Percentiles rank a stretch among this genome's conserved stretches.
phyloP scores from a whole-genome alignment of 176 grass and related monocot genomes.

The Oryza australiensis region DNA sequence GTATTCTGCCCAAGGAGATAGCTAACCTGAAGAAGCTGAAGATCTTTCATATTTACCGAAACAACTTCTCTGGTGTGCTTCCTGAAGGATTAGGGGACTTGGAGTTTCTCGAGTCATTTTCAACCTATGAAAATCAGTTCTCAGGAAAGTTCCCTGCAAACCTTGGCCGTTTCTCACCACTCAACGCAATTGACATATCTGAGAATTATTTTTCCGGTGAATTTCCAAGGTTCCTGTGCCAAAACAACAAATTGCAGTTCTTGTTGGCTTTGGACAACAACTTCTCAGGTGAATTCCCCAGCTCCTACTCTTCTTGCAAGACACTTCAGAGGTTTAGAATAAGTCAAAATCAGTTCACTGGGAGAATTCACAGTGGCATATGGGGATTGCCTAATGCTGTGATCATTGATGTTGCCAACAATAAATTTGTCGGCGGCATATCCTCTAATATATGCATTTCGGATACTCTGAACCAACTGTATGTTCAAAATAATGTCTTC shows the following conservation, averaged over 20 bases:
- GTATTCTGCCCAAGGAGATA: conserved; percentile 62
- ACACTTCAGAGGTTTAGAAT: conserved; percentile 86
- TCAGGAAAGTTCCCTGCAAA: conserved; percentile 75
- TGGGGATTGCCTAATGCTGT: conserved; percentile 88
- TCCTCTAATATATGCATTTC: conserved; percentile 78
- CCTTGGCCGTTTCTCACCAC: conserved; percentile 69
- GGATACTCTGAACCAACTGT: conserved; percentile 67
- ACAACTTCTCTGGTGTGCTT: conserved; percentile 81
- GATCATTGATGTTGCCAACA: conserved; percentile 87
- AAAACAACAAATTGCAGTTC: conserved; percentile 72
- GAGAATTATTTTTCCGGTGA: conserved; percentile 86
- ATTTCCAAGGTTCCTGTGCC: conserved; percentile 80
- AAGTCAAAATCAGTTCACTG: conserved; percentile 75
- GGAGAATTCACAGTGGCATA: conserved; percentile 52
- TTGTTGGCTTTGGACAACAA: conserved; percentile 87
- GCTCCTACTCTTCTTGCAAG: conserved; percentile 78
- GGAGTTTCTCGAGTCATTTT: conserved; percentile 85
- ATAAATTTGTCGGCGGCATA: conserved; percentile 65
- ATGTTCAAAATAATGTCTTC: conserved; percentile 87
- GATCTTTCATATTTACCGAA: conserved; percentile 81
- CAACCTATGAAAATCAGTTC: conserved; percentile 80
- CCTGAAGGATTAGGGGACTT: conserved; percentile 66
- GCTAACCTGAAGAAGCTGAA: conserved; percentile 64
- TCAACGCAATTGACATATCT: conserved; percentile 89
- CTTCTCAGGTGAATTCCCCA: conserved; percentile 84